Base-by-base conservation (phyloP, 768 basidiomycete genomes). In the Pulveroboletus sp. region DNA sequence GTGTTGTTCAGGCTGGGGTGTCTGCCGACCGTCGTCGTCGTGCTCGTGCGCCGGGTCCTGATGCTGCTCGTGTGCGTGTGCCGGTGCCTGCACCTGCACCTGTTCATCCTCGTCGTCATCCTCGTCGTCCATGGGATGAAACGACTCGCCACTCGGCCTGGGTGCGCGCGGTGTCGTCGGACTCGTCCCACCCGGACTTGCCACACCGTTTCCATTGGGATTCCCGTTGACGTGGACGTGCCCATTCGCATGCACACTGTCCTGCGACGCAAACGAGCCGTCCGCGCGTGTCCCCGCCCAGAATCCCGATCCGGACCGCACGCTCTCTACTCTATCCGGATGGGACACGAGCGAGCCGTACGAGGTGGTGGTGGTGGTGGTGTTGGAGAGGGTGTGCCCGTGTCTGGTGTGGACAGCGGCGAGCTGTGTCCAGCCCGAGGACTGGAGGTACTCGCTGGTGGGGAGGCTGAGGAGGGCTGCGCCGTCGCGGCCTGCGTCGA, bases 391-490 rank as follows among this genome's bases (percentile, higher is more conserved):
- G 37, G 45, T 46, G 41, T 63, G 61, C 16, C 54, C 55, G 43
- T 60, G 62, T 40, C 17, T n/a, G 29, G 37, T 11, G 11, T 27
- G 6, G 10, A 13, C 44, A 9, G 17, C 32, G 29, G 40, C 61
- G 49, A 65, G 44, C 29, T 66, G 58, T 2, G 69, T 79, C 88
- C 90, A 92, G 2, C 85, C 83, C 0, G 87, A 89, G 55, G 83
- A 84, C 55, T 93, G 90, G 62, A 90, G 88, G 65, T 92, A 93
- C 57, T 93, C 90, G 55, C 79, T 78, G 0, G 90, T 91, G 0
- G 90, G 90, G 7, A 92, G 67, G 14, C 86, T 89, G 45, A 92
- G 76, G 5, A 88, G 82, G 0, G 90, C 90, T 1, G 85, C 86
- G 11, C 90, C 90, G 40, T 88, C 85, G 20, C 75, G 72, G 6